Conservation (phyloP, 306 rosid genomes). For the Cucumis melo region DNA sequence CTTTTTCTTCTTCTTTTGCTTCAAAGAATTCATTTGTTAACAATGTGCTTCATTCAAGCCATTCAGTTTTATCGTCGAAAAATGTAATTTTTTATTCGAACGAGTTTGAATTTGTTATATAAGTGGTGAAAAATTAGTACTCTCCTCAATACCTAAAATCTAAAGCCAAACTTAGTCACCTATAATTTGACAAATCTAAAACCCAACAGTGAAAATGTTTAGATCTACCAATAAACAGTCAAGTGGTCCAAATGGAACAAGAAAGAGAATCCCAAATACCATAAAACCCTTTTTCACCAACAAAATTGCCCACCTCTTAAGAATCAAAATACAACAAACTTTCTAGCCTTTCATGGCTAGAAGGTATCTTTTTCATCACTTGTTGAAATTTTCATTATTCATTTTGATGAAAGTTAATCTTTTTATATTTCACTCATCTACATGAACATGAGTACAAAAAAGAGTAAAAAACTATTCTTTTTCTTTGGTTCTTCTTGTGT, state of each 20-base stretch:
- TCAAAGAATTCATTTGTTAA: neutral
- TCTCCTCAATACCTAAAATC: neutral
- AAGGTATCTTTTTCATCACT: neutral
- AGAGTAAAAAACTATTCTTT: neutral
- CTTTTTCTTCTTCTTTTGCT: neutral
- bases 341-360: neutral
- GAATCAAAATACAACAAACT: neutral
- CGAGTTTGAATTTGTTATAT: neutral
- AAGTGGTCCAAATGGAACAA: neutral
- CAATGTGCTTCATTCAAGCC: neutral
- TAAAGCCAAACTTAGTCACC: neutral
- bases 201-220: neutral
- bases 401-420: no score
- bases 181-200: neutral
- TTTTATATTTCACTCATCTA: neutral
- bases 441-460: neutral
- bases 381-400: neutral
- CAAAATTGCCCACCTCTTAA: neutral
- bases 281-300: neutral
- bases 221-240: neutral
- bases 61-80: neutral
- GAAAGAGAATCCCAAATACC: neutral
- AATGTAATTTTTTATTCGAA: neutral
- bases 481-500: neutral
- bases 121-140: neutral